Evolutionary conservation across 257 asterid species (phyloP).

Genomic region (Solanum clarkiae): DNA sequence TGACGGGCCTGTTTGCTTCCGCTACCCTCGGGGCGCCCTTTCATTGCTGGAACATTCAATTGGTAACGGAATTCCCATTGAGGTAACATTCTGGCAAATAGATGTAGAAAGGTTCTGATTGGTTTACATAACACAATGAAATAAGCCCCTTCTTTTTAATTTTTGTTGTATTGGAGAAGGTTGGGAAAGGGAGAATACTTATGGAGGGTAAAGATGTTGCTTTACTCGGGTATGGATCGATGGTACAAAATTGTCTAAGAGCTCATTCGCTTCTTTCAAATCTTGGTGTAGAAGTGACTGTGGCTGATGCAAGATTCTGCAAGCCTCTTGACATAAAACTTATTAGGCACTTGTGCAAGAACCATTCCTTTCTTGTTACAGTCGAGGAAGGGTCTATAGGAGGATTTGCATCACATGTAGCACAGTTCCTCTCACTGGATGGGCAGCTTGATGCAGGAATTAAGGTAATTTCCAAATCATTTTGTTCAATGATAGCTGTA

Average conservation of each 20-base stretch:
- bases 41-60: constrained; percentile 14
- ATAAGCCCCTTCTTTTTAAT: background rate
- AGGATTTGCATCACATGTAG: constrained; percentile 84
- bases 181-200: constrained; percentile 67
- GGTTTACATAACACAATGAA: background rate
- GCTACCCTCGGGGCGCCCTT: constrained; percentile 77
- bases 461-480: constrained; percentile 32
- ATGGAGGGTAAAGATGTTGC: constrained; percentile 68
- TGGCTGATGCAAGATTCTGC: constrained; percentile 97
- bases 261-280: constrained; percentile 64
- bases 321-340: constrained; percentile 73
- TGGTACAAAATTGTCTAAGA: constrained; percentile 79
- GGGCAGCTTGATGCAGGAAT: constrained; percentile 74
- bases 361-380: constrained; percentile 53
- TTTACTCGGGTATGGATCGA: constrained; percentile 71
- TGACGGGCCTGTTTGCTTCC: constrained; percentile 75
- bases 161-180: constrained; percentile 18
- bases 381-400: constrained; percentile 85
- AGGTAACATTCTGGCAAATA: constrained; percentile 25
- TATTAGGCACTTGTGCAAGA: constrained; percentile 45
- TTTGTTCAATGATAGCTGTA: background rate
- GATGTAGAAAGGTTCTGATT: background rate
- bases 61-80: constrained; percentile 36
- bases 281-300: constrained; percentile 58
- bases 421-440: constrained; percentile 67